phyloP scores from a whole-genome alignment of 2,329 filamentous ascomycete species.

The Cercospora zeae-maydis region DNA sequence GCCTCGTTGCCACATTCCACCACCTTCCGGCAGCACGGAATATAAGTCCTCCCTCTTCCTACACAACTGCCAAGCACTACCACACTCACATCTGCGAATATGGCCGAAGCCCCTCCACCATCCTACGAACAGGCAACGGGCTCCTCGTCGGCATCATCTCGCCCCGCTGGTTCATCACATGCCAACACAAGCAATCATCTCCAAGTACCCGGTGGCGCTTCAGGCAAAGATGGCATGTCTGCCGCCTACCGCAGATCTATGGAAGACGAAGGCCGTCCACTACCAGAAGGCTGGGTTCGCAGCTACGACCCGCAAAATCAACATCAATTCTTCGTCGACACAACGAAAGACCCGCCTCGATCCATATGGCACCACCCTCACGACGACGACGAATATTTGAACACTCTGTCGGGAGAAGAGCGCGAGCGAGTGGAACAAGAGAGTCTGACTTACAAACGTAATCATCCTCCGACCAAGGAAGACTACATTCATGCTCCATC shows the following conservation, averaged over 20 bases:
- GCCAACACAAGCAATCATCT: conserved; percentile 23
- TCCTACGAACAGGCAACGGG: conserved; percentile 25
- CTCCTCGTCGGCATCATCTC: conserved; percentile 17
- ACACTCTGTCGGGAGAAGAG: conserved; percentile 48
- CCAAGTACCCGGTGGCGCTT: conserved; percentile 26
- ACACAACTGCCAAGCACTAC: not conserved
- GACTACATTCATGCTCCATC: conserved; percentile 48
- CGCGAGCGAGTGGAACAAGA: conserved; percentile 46
- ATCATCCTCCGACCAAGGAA: conserved; percentile 30
- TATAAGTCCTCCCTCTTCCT: not conserved
- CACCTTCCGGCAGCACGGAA: not conserved
- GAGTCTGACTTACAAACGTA: conserved; percentile 33
- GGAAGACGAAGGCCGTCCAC: conserved; percentile 57
- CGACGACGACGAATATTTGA: conserved; percentile 55
- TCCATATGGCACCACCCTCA: conserved; percentile 61
- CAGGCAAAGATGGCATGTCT: conserved; percentile 51
- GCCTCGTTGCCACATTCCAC: conserved; percentile 1
- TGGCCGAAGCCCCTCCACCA: conserved; percentile 23
- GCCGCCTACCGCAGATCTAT: conserved; percentile 53
- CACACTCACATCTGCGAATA: conserved; percentile 10
- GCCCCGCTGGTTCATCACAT: conserved; percentile 5
- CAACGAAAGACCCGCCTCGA: conserved; percentile 51
- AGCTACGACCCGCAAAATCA: conserved; percentile 52
- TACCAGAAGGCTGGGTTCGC: conserved; percentile 57
- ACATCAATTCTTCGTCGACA: conserved; percentile 64